phyloP scores from a whole-genome alignment of 2,329 filamentous ascomycete genomes.

The Whalleya microplaca region DNA sequence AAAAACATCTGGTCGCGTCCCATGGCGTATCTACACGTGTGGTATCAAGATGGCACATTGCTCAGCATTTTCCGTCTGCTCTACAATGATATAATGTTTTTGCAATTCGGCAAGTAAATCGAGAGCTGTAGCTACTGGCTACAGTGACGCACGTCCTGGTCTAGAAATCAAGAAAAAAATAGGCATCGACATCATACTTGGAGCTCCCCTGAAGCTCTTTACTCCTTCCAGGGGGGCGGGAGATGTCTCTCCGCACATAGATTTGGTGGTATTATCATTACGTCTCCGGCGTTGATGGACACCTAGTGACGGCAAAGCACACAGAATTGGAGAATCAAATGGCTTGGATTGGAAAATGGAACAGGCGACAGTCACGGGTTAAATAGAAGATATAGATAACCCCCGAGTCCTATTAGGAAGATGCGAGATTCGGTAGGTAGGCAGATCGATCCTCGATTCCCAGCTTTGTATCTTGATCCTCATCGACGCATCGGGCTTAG shows the following conservation, averaged over 20 bases:
- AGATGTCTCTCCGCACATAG: conserved; percentile 28
- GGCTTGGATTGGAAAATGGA: conserved; percentile 2
- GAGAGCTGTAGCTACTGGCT: too few relatives aligned
- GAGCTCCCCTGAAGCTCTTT: conserved; percentile 14
- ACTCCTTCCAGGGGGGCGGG: conserved; percentile 31
- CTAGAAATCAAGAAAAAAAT: background rate
- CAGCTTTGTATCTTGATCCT: too few relatives aligned
- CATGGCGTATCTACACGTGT: too few relatives aligned
- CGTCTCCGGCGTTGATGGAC: conserved; percentile 16
- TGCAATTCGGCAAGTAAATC: too few relatives aligned
- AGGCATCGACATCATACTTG: conserved; percentile 3
- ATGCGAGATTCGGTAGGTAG: conserved; percentile 2
- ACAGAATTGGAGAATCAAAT: conserved; percentile 3
- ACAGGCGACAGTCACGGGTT: conserved; percentile 13
- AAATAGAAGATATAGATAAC: conserved; percentile 9
- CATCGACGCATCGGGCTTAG: too few relatives aligned
- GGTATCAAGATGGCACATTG: too few relatives aligned
- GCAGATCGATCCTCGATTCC: conserved; percentile 10
- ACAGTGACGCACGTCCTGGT: background rate
- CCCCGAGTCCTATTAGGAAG: conserved; percentile 14
- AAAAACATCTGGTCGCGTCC: too few relatives aligned
- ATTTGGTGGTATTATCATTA: conserved; percentile 21
- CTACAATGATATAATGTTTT: too few relatives aligned
- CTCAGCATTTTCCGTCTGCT: too few relatives aligned
- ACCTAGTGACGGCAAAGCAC: conserved; percentile 3